Percentiles rank a stretch among this genome's conserved stretches.
These are phyloP conservation scores for Ceratocystis albifundus DNA, from an alignment of 2,329 filamentous ascomycete species.

Conservation along the genomic window DNA sequence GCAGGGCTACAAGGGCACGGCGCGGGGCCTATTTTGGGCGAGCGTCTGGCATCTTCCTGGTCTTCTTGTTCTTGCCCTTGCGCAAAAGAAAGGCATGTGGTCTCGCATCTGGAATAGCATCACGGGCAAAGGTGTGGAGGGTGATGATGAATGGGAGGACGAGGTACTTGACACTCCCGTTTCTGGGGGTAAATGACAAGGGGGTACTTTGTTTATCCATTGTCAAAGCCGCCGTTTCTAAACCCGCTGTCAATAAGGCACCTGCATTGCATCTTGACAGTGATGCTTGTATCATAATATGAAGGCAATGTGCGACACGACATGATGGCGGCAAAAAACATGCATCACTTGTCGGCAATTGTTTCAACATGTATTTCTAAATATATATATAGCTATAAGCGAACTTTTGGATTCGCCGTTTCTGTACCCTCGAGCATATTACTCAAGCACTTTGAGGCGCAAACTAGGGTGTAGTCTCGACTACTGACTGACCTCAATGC, in stretches of 20 bases:
- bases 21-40: conserved; percentile 85
- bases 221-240: neutral
- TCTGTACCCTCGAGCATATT: no score
- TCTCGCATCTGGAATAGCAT: conserved; percentile 63
- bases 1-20: conserved; percentile 67
- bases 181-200: conserved; percentile 9
- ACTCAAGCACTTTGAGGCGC: no score
- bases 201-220: neutral
- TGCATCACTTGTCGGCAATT: neutral
- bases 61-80: conserved; percentile 77
- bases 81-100: conserved; percentile 91
- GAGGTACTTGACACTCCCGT: conserved; percentile 36
- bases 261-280: neutral
- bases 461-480: no score
- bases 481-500: no score
- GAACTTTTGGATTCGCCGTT: no score
- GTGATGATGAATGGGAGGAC: conserved; percentile 48
- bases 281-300: neutral
- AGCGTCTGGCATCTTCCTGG: conserved; percentile 93
- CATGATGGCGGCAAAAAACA: neutral
- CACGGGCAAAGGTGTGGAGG: conserved; percentile 42
- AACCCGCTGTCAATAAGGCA: neutral
- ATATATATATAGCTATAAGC: neutral
- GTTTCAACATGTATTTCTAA: neutral
- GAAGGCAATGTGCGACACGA: neutral